Base-by-base conservation (phyloP, 176 grass and related monocot genomes). In the Triticum turgidum region DNA sequence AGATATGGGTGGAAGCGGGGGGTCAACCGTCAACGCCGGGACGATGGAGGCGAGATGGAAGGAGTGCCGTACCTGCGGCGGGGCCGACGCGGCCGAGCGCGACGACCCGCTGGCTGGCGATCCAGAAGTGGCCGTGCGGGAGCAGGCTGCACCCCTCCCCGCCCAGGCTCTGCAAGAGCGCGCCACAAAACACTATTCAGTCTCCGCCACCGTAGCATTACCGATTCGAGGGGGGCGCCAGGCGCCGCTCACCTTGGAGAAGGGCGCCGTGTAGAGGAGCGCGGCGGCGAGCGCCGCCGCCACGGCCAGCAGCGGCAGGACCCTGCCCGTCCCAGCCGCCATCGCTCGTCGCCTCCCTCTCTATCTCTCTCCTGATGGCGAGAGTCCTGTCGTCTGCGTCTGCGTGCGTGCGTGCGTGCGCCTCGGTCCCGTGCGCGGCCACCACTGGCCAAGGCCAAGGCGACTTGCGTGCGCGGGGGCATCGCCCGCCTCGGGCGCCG, bases 21-120 rank as follows among this genome's bases (percentile, higher is more conserved):
- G n/a, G 38, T 73, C n/a, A 45, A 73, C 70, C 38, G 37, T 24
- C 1, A 51, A 44, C 42, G 37, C 11, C 11, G 69, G 1, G 38
- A 2, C 32, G 65, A 35, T 1, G 4, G 37, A 5, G 41, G 11
- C 11, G n/a, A 0, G 0, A 24, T 12, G 41, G 64, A 15, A 11
- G 10, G 14, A 0, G 44, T 1, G 10, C 0, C 1, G 5, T 59
- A 98, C 97, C 94, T 88, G 97, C 93, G 70, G 91, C 97, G 9
- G 92, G 82, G 62, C 86, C 82, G 62, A 96, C 90, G 44, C 93
- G 92, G 22, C 87, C 86, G 39, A 95, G 97, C 33, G 96, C 81
- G 86, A 98, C 93, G 80, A 98, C 77, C 18, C 90, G 92, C 11
- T 91, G 91, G 86, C 96, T 98, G 75, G 90, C 79, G 59, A 98